phyloP scores from a whole-genome alignment of 345 rosid genomes.

The Adansonia digitata region DNA sequence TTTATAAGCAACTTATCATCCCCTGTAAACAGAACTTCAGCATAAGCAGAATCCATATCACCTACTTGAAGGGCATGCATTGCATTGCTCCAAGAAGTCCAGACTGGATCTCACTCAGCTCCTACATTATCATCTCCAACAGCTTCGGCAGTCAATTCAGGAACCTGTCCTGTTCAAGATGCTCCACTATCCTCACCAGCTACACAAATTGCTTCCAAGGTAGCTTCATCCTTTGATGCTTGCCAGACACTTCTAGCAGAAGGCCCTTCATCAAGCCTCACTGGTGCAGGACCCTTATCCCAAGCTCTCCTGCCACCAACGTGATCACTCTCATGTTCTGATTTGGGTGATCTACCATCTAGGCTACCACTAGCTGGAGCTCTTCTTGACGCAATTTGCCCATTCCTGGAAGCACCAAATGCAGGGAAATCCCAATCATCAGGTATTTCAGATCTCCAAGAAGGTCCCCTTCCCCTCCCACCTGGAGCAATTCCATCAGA shows the following conservation, averaged over 20 bases:
- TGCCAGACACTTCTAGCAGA: constrained; percentile 99
- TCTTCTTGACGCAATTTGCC: constrained; percentile 61
- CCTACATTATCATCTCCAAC: constrained; percentile 66
- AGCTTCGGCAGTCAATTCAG: constrained; percentile 83
- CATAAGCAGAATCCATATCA: constrained; percentile 84
- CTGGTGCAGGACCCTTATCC: constrained; percentile 68
- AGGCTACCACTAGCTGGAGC: constrained; percentile 41
- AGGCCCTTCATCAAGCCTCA: constrained; percentile 94
- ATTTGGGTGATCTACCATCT: constrained; percentile 58
- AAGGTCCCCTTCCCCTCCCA: constrained; percentile 60
- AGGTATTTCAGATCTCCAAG: constrained; percentile 68
- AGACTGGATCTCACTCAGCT: constrained; percentile 67
- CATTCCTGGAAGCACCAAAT: constrained; percentile 64
- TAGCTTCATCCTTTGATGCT: constrained; percentile 99
- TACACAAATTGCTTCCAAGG: constrained; percentile 94
- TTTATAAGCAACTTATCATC: constrained; percentile 88
- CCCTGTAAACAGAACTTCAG: constrained; percentile 69
- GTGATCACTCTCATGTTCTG: constrained; percentile 71
- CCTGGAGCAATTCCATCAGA: constrained; percentile 58
- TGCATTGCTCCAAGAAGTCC: constrained; percentile 92
- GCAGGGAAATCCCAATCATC: constrained; percentile 76
- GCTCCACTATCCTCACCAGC: constrained; percentile 89
- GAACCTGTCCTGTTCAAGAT: constrained; percentile 56
- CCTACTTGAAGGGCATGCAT: constrained; percentile 90
- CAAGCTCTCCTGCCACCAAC: constrained; percentile 75